These are phyloP conservation scores for Heimioporus retisporus DNA, from an alignment of 1,284 basidiomycete genomes.

Conservation along the genomic window DNA sequence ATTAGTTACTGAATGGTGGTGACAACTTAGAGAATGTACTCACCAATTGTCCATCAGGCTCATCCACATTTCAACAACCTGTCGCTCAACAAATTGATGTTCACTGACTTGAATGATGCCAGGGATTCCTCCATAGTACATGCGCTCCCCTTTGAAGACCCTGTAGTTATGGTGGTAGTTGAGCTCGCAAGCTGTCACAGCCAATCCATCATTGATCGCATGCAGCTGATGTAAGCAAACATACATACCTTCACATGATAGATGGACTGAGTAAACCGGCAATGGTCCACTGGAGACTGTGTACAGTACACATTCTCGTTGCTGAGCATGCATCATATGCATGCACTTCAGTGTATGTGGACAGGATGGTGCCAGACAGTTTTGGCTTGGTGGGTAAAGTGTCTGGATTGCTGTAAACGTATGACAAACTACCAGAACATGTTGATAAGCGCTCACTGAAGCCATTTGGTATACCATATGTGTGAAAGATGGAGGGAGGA, in stretches of 20 bases:
- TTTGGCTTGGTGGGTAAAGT: conserved; percentile 5
- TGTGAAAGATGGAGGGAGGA: background rate
- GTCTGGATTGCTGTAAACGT: background rate
- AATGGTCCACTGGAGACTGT: background rate
- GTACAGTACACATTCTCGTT: conserved; percentile 11
- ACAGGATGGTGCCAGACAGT: background rate
- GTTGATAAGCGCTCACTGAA: background rate
- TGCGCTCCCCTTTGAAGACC: no score
- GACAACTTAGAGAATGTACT: no score
- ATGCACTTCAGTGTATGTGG: background rate
- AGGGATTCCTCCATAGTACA: no score
- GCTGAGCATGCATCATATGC: conserved; percentile 13
- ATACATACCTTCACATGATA: conserved; percentile 11
- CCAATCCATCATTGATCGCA: no score
- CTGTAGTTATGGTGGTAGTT: no score
- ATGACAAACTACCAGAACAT: background rate
- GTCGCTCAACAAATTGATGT: no score
- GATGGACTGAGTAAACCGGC: conserved; percentile 3
- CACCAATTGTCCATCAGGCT: no score
- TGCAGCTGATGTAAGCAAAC: background rate
- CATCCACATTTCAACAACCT: no score
- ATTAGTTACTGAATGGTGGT: no score
- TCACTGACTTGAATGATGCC: no score
- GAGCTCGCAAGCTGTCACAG: no score
- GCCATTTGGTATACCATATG: background rate